phyloP scores from a whole-genome alignment of 352 stramenopile species.

The Achlya hypogyna region DNA sequence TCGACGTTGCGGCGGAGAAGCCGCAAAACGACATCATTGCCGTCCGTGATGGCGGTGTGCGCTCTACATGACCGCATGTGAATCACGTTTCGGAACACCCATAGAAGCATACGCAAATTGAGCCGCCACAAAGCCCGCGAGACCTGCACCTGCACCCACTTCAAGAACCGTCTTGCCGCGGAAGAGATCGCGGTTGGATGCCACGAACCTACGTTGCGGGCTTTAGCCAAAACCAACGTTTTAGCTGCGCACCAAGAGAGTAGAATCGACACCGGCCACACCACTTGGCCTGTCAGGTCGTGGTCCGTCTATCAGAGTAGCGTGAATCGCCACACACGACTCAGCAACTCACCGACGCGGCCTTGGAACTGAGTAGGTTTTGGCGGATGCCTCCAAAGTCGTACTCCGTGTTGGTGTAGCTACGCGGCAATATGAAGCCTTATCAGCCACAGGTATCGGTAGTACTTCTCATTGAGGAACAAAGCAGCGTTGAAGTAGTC shows the following conservation, averaged over 20 bases:
- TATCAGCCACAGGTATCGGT: not conserved
- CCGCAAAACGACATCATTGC: conserved; percentile 59
- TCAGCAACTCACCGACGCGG: conserved; percentile 29
- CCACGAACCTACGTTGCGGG: conserved; percentile 21
- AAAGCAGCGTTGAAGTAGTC: conserved; percentile 42
- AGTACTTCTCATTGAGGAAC: conserved; percentile 49
- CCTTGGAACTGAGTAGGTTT: conserved; percentile 36
- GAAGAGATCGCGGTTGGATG: conserved; percentile 27
- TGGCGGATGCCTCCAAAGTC: conserved; percentile 41
- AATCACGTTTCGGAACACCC: not conserved
- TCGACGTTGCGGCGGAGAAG: conserved; percentile 40
- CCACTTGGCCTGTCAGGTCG: conserved; percentile 66
- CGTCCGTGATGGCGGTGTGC: conserved; percentile 50
- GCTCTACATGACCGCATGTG: conserved; percentile 22
- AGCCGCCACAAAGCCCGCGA: conserved; percentile 50
- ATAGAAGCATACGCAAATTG: conserved; percentile 37
- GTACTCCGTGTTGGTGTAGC: conserved; percentile 41
- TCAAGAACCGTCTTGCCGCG: conserved; percentile 41
- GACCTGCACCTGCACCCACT: conserved; percentile 38
- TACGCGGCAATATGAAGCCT: conserved; percentile 11
- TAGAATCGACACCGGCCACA: conserved; percentile 62
- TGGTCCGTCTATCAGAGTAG: conserved; percentile 39
- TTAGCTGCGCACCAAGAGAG: conserved; percentile 31
- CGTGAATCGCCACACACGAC: conserved; percentile 2
- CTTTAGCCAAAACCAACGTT: conserved; percentile 10